Evolutionary conservation across 352 stramenopile species (phyloP).

Genomic region (Pythium dissimile): DNA sequence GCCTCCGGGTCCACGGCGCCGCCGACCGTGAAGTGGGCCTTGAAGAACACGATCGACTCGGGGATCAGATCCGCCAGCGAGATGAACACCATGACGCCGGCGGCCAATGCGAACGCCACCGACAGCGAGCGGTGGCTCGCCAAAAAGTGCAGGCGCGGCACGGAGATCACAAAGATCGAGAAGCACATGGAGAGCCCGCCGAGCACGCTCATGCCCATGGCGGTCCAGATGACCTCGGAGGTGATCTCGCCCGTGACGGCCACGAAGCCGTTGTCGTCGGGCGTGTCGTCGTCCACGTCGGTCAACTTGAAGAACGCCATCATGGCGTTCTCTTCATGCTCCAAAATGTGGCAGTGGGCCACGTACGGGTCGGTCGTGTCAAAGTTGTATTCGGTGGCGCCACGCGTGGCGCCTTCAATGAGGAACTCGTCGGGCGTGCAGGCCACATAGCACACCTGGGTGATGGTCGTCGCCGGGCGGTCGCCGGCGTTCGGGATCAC

Average conservation of each 20-base stretch:
- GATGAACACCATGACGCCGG: conserved; percentile 77
- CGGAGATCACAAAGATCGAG: conserved; percentile 67
- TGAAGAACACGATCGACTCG: conserved; percentile 52
- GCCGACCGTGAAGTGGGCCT: conserved; percentile 36
- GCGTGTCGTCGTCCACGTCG: conserved; percentile 35
- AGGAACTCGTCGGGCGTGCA: conserved; percentile 73
- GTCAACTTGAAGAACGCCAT: conserved; percentile 65
- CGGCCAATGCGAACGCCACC: conserved; percentile 57
- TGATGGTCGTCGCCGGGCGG: conserved; percentile 38
- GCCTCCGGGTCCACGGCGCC: conserved; percentile 56
- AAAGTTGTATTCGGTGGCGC: conserved; percentile 58
- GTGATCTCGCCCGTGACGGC: conserved; percentile 37
- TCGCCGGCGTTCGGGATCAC: conserved; percentile 61
- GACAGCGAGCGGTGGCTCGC: conserved; percentile 48
- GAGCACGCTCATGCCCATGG: conserved; percentile 78
- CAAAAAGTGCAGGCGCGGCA: conserved; percentile 60
- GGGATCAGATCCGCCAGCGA: conserved; percentile 60
- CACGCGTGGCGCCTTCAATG: conserved; percentile 41
- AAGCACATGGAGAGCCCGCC: conserved; percentile 58
- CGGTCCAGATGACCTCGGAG: conserved; percentile 40
- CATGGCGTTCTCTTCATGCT: conserved; percentile 80
- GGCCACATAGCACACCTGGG: conserved; percentile 72
- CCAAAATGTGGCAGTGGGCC: conserved; percentile 73
- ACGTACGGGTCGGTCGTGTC: conserved; percentile 69
- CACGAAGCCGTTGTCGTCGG: conserved; percentile 46